phyloP scores from a whole-genome alignment of 2,329 filamentous ascomycete genomes.

The Dothistroma pini region DNA sequence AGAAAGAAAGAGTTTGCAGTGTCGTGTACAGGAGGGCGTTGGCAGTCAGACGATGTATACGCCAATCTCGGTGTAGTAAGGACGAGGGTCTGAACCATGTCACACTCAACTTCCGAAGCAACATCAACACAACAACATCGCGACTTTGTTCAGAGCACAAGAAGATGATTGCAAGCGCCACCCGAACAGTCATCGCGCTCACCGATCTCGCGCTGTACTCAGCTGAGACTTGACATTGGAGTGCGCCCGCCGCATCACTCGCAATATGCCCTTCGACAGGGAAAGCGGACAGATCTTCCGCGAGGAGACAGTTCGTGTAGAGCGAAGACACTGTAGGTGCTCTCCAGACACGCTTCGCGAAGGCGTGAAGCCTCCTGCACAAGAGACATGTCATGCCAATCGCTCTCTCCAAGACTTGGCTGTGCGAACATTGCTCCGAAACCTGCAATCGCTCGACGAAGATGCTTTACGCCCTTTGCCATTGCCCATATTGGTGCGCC shows the following conservation, averaged over 20 bases:
- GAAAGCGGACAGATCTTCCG: slow-evolving; percentile 23
- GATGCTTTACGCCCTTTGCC: slow-evolving; percentile 17
- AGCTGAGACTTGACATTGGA: background rate
- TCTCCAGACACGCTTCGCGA: background rate
- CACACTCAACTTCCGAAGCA: background rate
- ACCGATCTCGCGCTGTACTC: background rate
- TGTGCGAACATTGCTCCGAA: slow-evolving; percentile 13
- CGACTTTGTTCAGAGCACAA: background rate
- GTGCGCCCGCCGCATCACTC: background rate
- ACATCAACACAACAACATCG: background rate
- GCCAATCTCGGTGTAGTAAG: no score
- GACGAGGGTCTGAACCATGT: no score
- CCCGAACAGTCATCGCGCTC: background rate
- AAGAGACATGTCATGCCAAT: background rate
- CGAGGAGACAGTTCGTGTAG: slow-evolving; percentile 9
- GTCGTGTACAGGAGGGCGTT: no score
- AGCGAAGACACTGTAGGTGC: background rate
- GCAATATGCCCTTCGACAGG: slow-evolving; percentile 17
- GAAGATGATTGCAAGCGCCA: background rate
- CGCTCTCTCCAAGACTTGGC: slow-evolving; percentile 14
- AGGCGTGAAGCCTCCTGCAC: background rate
- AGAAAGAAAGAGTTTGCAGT: no score
- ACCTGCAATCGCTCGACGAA: slow-evolving; percentile 15
- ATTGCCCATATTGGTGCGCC: slow-evolving; percentile 4
- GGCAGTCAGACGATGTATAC: no score